Evolutionary conservation across 352 stramenopile genomes (phyloP).

Genomic region (Phytophthora pseudosyringae): DNA sequence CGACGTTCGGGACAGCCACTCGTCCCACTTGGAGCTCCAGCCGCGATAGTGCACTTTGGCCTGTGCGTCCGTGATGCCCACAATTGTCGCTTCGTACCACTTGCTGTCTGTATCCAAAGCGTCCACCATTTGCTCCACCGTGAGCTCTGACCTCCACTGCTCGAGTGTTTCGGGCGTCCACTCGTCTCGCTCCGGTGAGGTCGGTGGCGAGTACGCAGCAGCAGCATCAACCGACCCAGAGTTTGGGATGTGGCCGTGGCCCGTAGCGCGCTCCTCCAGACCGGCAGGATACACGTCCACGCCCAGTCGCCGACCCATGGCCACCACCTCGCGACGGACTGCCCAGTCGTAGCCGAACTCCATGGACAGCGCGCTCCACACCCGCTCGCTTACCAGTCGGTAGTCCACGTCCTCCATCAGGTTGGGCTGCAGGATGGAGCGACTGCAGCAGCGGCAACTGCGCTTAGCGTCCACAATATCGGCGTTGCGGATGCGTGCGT

Average conservation of each 20-base stretch:
- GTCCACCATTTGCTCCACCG: slow-evolving; percentile 61
- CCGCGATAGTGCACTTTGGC: slow-evolving; percentile 96
- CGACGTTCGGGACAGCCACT: slow-evolving; percentile 93
- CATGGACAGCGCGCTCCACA: slow-evolving; percentile 66
- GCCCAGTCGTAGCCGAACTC: slow-evolving; percentile 71
- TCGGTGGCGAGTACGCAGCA: slow-evolving; percentile 21
- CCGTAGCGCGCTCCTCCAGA: slow-evolving; percentile 36
- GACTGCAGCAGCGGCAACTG: slow-evolving; percentile 54
- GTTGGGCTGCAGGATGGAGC: slow-evolving; percentile 50
- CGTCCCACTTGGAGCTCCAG: slow-evolving; percentile 97
- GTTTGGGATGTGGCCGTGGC: slow-evolving; percentile 19
- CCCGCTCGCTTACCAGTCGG: slow-evolving; percentile 64
- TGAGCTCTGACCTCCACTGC: slow-evolving; percentile 58
- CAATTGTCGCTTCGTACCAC: slow-evolving; percentile 72
- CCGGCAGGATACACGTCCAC: slow-evolving; percentile 70
- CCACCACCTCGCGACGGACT: slow-evolving; percentile 61
- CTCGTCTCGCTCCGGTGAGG: slow-evolving; percentile 49
- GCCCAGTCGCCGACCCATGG: slow-evolving; percentile 34
- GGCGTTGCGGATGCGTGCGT: slow-evolving; percentile 43
- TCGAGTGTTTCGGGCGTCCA: slow-evolving; percentile 34
- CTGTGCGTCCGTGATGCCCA: slow-evolving; percentile 45
- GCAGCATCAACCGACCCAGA: slow-evolving; percentile 1
- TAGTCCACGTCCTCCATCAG: slow-evolving; percentile 68
- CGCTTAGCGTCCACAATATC: slow-evolving; percentile 52
- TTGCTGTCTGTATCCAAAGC: slow-evolving; percentile 73